Conservation (phyloP, 208 protist genomes). For the Trypanosomatidae sp. region DNA sequence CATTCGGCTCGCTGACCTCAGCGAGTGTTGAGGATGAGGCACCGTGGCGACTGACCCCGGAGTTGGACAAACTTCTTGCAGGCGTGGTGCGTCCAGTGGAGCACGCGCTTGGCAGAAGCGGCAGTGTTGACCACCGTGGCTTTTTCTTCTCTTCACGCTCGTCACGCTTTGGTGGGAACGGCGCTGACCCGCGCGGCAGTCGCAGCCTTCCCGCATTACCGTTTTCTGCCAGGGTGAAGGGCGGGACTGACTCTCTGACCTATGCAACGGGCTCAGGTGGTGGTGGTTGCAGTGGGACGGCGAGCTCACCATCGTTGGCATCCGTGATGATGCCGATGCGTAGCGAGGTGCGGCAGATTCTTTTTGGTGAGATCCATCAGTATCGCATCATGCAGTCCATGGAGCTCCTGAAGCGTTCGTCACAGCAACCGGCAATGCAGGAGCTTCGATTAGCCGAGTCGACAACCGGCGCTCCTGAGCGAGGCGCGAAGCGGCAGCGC, state of each 20-base stretch:
- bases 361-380: conserved; percentile 50
- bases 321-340: conserved; percentile 37
- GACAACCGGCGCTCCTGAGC: background rate
- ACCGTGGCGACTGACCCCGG: conserved; percentile 46
- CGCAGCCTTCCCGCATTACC: background rate
- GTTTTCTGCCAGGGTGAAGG: background rate
- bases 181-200: background rate
- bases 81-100: conserved; percentile 25
- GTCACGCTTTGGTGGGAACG: conserved; percentile 1
- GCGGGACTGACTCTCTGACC: background rate
- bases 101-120: conserved; percentile 4
- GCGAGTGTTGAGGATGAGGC: conserved; percentile 15
- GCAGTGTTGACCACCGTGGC: background rate
- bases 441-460: background rate
- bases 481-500: conserved; percentile 4
- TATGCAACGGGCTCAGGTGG: background rate
- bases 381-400: conserved; percentile 28
- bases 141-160: conserved; percentile 2
- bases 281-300: background rate
- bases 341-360: conserved; percentile 45
- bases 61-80: conserved; percentile 37
- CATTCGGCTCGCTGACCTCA: background rate
- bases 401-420: conserved; percentile 13
- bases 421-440: background rate
- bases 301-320: background rate